phyloP scores from a whole-genome alignment of 371 early-diverging fungal species.

The Apophysomyces elegans region DNA sequence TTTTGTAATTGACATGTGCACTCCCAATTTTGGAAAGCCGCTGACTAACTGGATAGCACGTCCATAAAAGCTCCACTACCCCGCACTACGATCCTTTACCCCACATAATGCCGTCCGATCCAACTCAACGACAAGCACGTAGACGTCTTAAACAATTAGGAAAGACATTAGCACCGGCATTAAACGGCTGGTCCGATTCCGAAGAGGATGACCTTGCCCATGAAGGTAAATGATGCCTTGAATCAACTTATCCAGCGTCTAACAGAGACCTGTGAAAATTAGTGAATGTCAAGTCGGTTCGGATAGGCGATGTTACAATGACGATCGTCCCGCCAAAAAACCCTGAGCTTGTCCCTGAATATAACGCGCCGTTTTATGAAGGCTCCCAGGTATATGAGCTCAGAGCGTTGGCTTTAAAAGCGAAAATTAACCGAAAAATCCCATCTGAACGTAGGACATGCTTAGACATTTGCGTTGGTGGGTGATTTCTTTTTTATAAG shows the following conservation, averaged over 20 bases:
- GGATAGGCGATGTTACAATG: conserved; percentile 71
- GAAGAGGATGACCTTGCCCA: conserved; percentile 50
- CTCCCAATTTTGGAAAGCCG: conserved; percentile 4
- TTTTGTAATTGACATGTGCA: neutral
- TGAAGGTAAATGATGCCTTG: conserved; percentile 32
- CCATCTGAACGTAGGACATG: conserved; percentile 58
- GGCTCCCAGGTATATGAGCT: conserved; percentile 61
- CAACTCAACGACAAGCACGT: conserved; percentile 44
- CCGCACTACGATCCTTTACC: conserved; percentile 1
- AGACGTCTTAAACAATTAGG: conserved; percentile 52
- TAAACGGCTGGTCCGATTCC: conserved; percentile 54
- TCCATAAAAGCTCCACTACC: neutral
- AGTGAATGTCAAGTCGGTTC: conserved; percentile 49
- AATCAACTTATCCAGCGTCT: neutral
- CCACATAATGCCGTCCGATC: conserved; percentile 25
- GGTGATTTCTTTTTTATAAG: neutral
- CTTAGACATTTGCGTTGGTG: conserved; percentile 74
- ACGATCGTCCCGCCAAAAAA: conserved; percentile 55
- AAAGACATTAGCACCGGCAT: conserved; percentile 37
- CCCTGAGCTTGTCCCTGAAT: conserved; percentile 71
- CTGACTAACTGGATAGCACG: conserved; percentile 10
- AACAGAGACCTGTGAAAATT: neutral
- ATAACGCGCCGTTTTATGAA: conserved; percentile 64
- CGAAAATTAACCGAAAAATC: neutral
- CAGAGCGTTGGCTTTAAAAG: neutral